These are phyloP conservation scores for Kluyveromyces aestuarii DNA, from an alignment of 805 yeast genomes.

Conservation along the genomic window DNA sequence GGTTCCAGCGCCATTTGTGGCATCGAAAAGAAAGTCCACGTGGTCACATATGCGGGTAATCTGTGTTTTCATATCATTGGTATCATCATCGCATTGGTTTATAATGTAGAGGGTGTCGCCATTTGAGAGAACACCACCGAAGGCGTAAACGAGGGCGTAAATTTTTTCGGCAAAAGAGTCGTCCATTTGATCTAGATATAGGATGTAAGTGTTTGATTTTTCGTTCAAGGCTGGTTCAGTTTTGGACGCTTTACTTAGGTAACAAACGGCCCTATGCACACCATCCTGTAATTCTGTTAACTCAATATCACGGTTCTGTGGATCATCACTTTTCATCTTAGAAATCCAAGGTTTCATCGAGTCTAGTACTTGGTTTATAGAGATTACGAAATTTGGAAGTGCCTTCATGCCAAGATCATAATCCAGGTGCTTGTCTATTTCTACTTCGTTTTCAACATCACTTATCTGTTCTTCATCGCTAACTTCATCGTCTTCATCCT, in stretches of 20 bases:
- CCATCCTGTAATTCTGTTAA: slow-evolving; percentile 20
- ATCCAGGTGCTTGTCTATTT: slow-evolving; percentile 23
- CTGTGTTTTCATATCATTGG: slow-evolving; percentile 5
- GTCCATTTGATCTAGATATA: slow-evolving; percentile 75
- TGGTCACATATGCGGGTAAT: slow-evolving; percentile 2
- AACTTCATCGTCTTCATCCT: slow-evolving; percentile 27
- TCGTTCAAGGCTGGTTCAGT: slow-evolving; percentile 8
- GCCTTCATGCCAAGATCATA: slow-evolving; percentile 27
- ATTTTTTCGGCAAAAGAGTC: slow-evolving; percentile 42
- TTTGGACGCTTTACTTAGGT: slow-evolving; percentile 11
- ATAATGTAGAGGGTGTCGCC: slow-evolving; percentile 75
- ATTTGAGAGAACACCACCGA: slow-evolving; percentile 76
- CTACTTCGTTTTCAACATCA: slow-evolving; percentile 27
- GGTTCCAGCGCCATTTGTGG: slow-evolving; percentile 14
- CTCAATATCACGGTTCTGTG: slow-evolving; percentile 13
- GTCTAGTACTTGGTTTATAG: slow-evolving; percentile 22
- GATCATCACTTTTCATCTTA: slow-evolving; percentile 15
- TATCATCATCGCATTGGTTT: slow-evolving; percentile 17
- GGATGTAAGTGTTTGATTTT: slow-evolving; percentile 40
- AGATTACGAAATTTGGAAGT: slow-evolving; percentile 24
- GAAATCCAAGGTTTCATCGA: slow-evolving; percentile 25
- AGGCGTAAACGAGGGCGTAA: slow-evolving; percentile 79
- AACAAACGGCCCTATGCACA: slow-evolving; percentile 17
- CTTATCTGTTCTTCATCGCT: slow-evolving; percentile 34
- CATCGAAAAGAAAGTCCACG: slow-evolving; percentile 20